Conservation (phyloP, 2,329 filamentous ascomycete species). For the Xenoacremonium recifei region DNA sequence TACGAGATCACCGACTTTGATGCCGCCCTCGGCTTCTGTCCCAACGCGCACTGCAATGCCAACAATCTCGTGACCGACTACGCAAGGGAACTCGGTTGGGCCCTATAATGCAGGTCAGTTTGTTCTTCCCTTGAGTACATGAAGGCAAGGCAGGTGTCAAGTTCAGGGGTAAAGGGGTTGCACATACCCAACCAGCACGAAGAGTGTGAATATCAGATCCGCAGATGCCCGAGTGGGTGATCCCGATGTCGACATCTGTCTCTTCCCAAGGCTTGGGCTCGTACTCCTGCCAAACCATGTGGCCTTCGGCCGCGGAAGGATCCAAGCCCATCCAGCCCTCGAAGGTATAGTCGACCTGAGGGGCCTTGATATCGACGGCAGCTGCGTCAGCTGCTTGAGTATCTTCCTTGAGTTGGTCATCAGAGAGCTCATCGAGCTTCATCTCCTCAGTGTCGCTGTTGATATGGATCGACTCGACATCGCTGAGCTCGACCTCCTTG, state of each 20-base stretch:
- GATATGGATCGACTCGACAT: background rate
- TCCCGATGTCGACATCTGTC: conserved; percentile 62
- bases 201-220: conserved; percentile 61
- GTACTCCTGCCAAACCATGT: conserved; percentile 55
- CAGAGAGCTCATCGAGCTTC: background rate
- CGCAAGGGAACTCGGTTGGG: conserved; percentile 38
- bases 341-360: conserved; percentile 40
- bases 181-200: conserved; percentile 50
- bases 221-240: conserved; percentile 67
- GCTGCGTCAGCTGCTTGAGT: background rate
- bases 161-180: conserved; percentile 6
- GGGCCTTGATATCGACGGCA: background rate
- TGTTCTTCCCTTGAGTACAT: background rate
- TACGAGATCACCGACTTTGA: conserved; percentile 63
- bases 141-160: too few relatives aligned
- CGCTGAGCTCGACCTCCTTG: too few relatives aligned
- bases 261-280: conserved; percentile 67
- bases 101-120: conserved; percentile 9
- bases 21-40: conserved; percentile 38
- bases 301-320: conserved; percentile 42
- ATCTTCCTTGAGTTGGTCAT: background rate
- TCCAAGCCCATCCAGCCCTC: conserved; percentile 50
- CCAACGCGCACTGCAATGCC: conserved; percentile 56
- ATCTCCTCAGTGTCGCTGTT: too few relatives aligned
- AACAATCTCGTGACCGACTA: conserved; percentile 67